Evolutionary conservation across 2,329 filamentous ascomycete species (phyloP), one percentile per base, ranked within the genome.

Genomic region (Calonectria hawksworthii): DNA sequence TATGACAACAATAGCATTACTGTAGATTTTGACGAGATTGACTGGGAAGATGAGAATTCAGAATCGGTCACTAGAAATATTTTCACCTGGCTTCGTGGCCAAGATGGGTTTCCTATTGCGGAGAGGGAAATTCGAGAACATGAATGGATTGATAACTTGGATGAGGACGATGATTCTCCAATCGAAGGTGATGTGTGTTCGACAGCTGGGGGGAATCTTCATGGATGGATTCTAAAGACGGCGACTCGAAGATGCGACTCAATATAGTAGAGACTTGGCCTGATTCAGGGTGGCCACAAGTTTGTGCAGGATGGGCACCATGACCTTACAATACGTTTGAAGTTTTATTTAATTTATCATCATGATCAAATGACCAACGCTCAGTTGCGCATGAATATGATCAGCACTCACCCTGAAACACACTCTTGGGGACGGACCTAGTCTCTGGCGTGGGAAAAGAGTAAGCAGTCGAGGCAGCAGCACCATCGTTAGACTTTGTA

Each of bases 131-230:
- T 83, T 66, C 77, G 79, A 36, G 69, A 82, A 54, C 82, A 83
- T 50, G 77, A 81, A 54, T 83, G 82, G 82, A 80, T 83, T 51
- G 80, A 81, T 14, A 81, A 82, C 68, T 69, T 82, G 3, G 38
- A 61, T 28, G 63, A 67, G 26, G 80, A 81, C 11, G 80, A 82
- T 28, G 79, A 80, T 28, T 14, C 21, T 52, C 69, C 68, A 26
- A 69, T 75, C 6, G 32, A 68, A 6, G 73, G 75, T 26, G 68
- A 78, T 23, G 68, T 30, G n/a, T 51, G 52, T 9, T 79, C 77
- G 18, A 68, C 73, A 8, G 44, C 38, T 5, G 73, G 73, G 21
- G 68, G 47, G 47, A 3, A 36, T 21, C 51, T 74, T 63, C 41
- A 68, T 70, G 69, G 75, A 28, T 75, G 75, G 73, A 30, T 76